A percentile compares a stretch with the other conserved stretches of the same genome.
Evolutionary conservation across 352 stramenopile genomes (phyloP).

Genomic region (Globisporangium yorkense): DNA sequence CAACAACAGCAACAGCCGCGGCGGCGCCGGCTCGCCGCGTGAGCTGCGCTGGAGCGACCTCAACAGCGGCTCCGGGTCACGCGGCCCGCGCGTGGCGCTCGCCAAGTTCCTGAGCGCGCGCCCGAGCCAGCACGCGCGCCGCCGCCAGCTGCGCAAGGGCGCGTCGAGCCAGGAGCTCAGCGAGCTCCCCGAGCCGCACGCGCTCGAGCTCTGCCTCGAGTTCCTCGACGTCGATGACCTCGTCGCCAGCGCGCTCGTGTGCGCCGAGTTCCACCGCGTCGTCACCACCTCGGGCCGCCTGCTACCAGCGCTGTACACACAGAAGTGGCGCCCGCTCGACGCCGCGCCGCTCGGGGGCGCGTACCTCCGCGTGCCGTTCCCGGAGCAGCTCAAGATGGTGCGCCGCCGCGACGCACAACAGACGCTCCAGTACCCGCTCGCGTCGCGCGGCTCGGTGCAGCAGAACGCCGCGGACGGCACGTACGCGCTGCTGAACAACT

Average conservation of each 20-base stretch:
- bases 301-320: slow-evolving; percentile 51
- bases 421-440: slow-evolving; percentile 33
- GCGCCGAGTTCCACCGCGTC: slow-evolving; percentile 52
- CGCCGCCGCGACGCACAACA: slow-evolving; percentile 18
- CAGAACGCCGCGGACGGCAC: slow-evolving; percentile 24
- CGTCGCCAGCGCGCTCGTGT: slow-evolving; percentile 33
- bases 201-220: slow-evolving; percentile 68
- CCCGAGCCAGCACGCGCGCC: slow-evolving; percentile 24
- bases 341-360: slow-evolving; percentile 19
- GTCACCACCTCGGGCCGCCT: slow-evolving; percentile 36
- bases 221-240: slow-evolving; percentile 60
- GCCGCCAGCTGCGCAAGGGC: slow-evolving; percentile 15
- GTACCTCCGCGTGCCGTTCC: slow-evolving; percentile 38
- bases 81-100: slow-evolving; percentile 30
- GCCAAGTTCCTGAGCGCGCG: slow-evolving; percentile 16
- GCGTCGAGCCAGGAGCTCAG: slow-evolving; percentile 7
- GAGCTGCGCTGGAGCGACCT: slow-evolving; percentile 71
- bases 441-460: slow-evolving; percentile 49
- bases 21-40: slow-evolving; percentile 18
- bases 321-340: slow-evolving; percentile 34
- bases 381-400: slow-evolving; percentile 41
- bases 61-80: slow-evolving; percentile 51
- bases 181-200: slow-evolving; percentile 36
- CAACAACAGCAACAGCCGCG: slow-evolving; percentile 9
- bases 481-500: slow-evolving; percentile 69